Percentiles rank a stretch among this genome's conserved stretches.
These are phyloP conservation scores for Zygotorulaspora danielsina DNA, from an alignment of 805 yeast species.

Conservation along the genomic window DNA sequence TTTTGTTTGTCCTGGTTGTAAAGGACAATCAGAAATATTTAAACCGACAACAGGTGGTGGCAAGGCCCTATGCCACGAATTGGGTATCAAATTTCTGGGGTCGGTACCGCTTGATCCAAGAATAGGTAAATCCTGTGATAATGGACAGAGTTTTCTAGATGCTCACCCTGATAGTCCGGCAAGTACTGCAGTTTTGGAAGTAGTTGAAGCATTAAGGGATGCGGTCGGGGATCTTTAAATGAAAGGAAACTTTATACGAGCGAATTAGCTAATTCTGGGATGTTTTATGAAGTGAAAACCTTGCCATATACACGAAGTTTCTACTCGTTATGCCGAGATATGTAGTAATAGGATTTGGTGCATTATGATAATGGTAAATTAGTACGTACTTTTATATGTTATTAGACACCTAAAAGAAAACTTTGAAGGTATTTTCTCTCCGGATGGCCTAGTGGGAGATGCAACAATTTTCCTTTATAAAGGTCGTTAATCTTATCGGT, in stretches of 20 bases:
- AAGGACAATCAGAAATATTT: constrained; percentile 84
- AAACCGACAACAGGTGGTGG: constrained; percentile 98
- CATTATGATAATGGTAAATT: too few species aligned
- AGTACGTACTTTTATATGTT: not conserved
- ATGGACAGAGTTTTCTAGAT: constrained; percentile 80
- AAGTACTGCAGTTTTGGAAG: constrained; percentile 74
- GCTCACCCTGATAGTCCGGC: constrained; percentile 90
- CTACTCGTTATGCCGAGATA: too few species aligned
- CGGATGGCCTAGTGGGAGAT: constrained; percentile 29
- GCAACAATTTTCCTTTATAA: constrained; percentile 12
- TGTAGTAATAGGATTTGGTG: too few species aligned
- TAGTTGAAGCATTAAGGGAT: constrained; percentile 68
- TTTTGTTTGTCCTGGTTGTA: constrained; percentile 93
- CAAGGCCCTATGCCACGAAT: constrained; percentile 70
- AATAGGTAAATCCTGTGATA: constrained; percentile 83
- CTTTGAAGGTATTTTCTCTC: constrained; percentile 36
- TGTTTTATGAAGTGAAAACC: not conserved
- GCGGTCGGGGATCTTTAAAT: constrained; percentile 39
- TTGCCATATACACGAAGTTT: too few species aligned
- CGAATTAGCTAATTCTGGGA: too few species aligned
- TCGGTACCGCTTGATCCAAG: constrained; percentile 95
- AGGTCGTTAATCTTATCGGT: constrained; percentile 1
- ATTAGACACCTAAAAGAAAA: constrained; percentile 16
- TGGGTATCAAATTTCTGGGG: constrained; percentile 76
- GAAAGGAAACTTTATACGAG: not conserved